Base-by-base conservation (phyloP, 805 yeast genomes). In the Yarrowia osloensis region DNA sequence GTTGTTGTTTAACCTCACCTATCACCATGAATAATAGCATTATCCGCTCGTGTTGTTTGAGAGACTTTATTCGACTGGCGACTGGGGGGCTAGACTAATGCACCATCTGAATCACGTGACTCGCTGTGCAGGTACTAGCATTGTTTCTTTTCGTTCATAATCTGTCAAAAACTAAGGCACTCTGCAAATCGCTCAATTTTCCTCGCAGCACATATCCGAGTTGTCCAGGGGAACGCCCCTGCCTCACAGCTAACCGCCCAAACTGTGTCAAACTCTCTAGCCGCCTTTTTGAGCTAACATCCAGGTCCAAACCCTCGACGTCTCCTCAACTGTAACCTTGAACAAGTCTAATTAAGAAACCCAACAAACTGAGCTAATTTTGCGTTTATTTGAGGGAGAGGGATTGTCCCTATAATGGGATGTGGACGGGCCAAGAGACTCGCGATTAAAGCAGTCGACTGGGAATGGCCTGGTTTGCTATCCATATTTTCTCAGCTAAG, bases 311-410 rank as follows among this genome's bases (percentile, higher is more conserved):
- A 46, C 28, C n/a, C n/a, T 17, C 26, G 22, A 8, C 35, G 29
- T 49, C 55, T 29, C 55, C 26, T 49, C 26, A 31, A 49, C 57
- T 29, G n/a, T 50, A 50, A 50, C 57, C 37, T 31, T 50, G 57
- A 31, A 31, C 57, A 50, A 50, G 57, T 50, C 57, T 50, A 50
- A 21, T 50, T 50, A 50, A 50, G 28, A 28, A 47, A 9, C 54
- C 19, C 54, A 47, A 26, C 35, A 28, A 28, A 15, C n/a, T 13
- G 21, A 37, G 42, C 42, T 35, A 15, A 6, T 35, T 35, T n/a
- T n/a, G 42, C 35, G 46, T 40, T 21, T 12, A 12, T 40, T 21
- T 21, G 24, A 26, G 17, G 17, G 17, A 4, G 15, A 11, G 3
- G 7, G 6, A 8, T 0, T 2, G 17, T 7, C 8, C 21, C 17